A percentile compares a stretch with the other conserved stretches of the same genome.
These are phyloP conservation scores for Verticillium alfalfae DNA, from an alignment of 2,329 filamentous ascomycete genomes.

Conservation along the genomic window DNA sequence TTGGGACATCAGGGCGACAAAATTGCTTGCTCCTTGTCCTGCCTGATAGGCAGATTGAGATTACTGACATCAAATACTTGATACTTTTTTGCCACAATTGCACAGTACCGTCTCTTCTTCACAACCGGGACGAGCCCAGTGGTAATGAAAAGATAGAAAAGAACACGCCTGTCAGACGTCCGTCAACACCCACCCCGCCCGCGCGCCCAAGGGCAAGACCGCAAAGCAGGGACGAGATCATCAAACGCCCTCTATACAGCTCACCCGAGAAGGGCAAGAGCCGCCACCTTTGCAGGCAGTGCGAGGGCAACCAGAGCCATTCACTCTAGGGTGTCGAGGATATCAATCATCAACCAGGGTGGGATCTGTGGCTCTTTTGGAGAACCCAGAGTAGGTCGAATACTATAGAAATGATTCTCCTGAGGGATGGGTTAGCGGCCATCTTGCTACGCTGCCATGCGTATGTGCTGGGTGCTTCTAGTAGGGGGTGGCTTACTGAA, in stretches of 20 bases:
- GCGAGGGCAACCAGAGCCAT: conserved; percentile 56
- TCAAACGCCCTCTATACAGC: conserved; percentile 83
- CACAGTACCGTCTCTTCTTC: conserved; percentile 38
- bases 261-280: conserved; percentile 10
- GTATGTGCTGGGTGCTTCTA: conserved; percentile 5
- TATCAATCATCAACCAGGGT: conserved; percentile 92
- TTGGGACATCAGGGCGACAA: too few species aligned
- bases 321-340: conserved; percentile 90
- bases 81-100: too few species aligned
- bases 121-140: conserved; percentile 37
- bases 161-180: conserved; percentile 78
- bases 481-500: conserved; percentile 41
- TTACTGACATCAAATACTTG: too few species aligned
- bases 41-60: too few species aligned
- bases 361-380: conserved; percentile 88
- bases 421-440: conserved; percentile 17
- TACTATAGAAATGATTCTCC: conserved; percentile 98
- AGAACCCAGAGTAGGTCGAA: conserved; percentile 87
- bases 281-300: conserved; percentile 59
- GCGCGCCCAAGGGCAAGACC: conserved; percentile 73
- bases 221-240: conserved; percentile 79
- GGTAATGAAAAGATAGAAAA: conserved; percentile 51
- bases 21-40: too few species aligned
- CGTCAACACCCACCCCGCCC: conserved; percentile 75
- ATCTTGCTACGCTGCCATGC: background rate